Conservation (phyloP, 495 filamentous ascomycete genomes). For the Hypoxylon trugodes region DNA sequence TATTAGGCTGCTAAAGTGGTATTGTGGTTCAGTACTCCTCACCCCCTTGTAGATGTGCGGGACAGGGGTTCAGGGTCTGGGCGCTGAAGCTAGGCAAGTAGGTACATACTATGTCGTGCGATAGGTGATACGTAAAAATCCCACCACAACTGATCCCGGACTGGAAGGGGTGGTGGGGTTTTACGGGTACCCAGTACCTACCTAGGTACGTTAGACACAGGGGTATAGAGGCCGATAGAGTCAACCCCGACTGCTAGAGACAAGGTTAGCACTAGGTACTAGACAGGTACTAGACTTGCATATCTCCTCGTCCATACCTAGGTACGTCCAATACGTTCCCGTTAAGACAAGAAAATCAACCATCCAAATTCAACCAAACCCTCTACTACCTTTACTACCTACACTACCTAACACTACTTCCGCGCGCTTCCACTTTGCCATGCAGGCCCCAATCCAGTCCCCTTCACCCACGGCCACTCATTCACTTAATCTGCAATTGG, state of each 20-base stretch:
- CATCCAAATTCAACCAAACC: background rate
- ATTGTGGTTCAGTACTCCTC: slow-evolving; percentile 13
- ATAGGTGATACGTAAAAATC: slow-evolving; percentile 42
- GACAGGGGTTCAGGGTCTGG: slow-evolving; percentile 35
- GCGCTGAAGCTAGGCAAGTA: slow-evolving; percentile 25
- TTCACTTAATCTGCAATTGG: slow-evolving; percentile 20
- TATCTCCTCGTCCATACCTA: background rate
- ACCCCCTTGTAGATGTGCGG: slow-evolving; percentile 20
- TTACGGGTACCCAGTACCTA: slow-evolving; percentile 8
- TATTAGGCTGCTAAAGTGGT: slow-evolving; percentile 11
- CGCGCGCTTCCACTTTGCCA: slow-evolving; percentile 24
- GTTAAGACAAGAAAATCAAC: background rate
- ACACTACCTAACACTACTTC: too few species aligned
- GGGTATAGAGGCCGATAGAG: too few species aligned
- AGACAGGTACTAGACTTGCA: too few species aligned
- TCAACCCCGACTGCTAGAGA: slow-evolving; percentile 19
- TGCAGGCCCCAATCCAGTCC: slow-evolving; percentile 29
- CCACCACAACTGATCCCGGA: slow-evolving; percentile 28
- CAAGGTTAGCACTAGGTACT: too few species aligned
- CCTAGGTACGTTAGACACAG: background rate
- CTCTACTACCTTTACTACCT: too few species aligned
- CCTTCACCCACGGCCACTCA: slow-evolving; percentile 21
- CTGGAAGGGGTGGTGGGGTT: slow-evolving; percentile 31
- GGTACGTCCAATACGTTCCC: background rate
- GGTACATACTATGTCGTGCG: slow-evolving; percentile 37